A percentile compares a stretch with the other conserved stretches of the same genome.
Evolutionary conservation across 2,329 filamentous ascomycete species (phyloP).

Genomic region (Xylariaceae sp.): DNA sequence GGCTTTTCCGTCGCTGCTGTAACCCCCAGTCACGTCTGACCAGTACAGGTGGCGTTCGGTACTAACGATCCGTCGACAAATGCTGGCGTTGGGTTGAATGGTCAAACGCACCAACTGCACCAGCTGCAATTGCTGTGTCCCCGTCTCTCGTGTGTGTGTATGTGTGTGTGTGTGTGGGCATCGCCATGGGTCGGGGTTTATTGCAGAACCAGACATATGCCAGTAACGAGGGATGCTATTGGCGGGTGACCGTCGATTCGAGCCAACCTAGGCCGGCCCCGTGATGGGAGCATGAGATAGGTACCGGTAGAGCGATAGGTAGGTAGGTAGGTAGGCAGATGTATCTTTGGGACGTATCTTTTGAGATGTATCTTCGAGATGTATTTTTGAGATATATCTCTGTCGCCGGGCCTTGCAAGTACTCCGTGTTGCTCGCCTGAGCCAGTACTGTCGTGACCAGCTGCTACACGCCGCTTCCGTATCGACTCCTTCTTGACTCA

Average conservation of each 20-base stretch:
- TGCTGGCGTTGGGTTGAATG: not conserved
- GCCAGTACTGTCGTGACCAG: conserved; percentile 15
- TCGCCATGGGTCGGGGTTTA: conserved; percentile 8
- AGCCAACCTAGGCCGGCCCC: too few species aligned
- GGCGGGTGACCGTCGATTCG: conserved; percentile 3
- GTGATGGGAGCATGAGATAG: too few species aligned
- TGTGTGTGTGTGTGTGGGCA: not conserved
- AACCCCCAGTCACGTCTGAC: conserved; percentile 20
- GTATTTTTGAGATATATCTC: conserved; percentile 2
- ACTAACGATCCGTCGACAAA: not conserved
- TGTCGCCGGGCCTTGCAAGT: not conserved
- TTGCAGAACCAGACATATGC: conserved; percentile 7
- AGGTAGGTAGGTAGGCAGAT: too few species aligned
- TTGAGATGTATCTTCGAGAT: conserved; percentile 2
- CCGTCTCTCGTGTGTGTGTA: too few species aligned
- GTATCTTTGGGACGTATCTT: too few species aligned
- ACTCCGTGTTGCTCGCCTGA: not conserved
- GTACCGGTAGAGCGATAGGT: too few species aligned
- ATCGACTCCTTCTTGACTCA: conserved; percentile 15
- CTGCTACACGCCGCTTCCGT: conserved; percentile 13
- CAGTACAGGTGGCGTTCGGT: conserved; percentile 11
- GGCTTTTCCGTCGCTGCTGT: conserved; percentile 19
- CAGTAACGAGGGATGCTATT: conserved; percentile 6
- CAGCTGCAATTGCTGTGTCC: too few species aligned
- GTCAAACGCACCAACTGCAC: conserved; percentile 3